Percentiles rank a stretch among this genome's conserved stretches.
Conservation (phyloP, 257 asterid genomes). For the Salvia splendens region DNA sequence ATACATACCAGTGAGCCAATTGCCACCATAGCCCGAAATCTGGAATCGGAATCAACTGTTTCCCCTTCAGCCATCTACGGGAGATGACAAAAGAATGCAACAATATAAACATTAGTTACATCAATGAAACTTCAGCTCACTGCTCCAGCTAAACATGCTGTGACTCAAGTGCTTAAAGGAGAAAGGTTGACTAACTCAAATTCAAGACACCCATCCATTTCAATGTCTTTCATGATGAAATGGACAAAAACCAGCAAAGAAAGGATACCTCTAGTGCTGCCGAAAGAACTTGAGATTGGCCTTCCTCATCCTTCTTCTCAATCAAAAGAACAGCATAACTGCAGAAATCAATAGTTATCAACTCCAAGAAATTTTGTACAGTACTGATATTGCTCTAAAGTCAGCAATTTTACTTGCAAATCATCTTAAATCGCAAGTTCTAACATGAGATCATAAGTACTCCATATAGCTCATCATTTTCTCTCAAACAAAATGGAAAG, state of each 20-base stretch:
- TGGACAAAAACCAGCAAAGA: constrained; percentile 12
- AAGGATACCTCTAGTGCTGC: constrained; percentile 89
- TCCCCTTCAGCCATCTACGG: constrained; percentile 88
- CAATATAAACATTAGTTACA: constrained; percentile 13
- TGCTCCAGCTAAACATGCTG: constrained; percentile 5
- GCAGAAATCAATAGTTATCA: constrained; percentile 39
- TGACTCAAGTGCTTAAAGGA: not conserved
- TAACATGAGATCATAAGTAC: constrained; percentile 1
- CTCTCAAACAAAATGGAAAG: constrained; percentile 1
- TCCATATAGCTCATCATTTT: constrained; percentile 5
- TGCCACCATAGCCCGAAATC: constrained; percentile 89
- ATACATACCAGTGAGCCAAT: constrained; percentile 88
- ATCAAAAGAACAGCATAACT: constrained; percentile 92
- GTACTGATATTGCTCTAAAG: not conserved
- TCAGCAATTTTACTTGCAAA: constrained; percentile 2
- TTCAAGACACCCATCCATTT: constrained; percentile 11
- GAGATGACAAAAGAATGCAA: constrained; percentile 21
- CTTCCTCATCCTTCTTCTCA: constrained; percentile 86
- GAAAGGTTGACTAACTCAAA: not conserved
- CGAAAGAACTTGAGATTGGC: constrained; percentile 96
- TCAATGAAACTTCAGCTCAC: constrained; percentile 1
- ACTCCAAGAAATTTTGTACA: constrained; percentile 16
- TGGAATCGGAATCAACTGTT: constrained; percentile 64
- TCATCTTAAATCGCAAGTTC: constrained; percentile 21
- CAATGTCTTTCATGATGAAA: constrained; percentile 11